These are phyloP conservation scores for Daldinia loculata DNA, from an alignment of 495 filamentous ascomycete genomes.

Conservation along the genomic window DNA sequence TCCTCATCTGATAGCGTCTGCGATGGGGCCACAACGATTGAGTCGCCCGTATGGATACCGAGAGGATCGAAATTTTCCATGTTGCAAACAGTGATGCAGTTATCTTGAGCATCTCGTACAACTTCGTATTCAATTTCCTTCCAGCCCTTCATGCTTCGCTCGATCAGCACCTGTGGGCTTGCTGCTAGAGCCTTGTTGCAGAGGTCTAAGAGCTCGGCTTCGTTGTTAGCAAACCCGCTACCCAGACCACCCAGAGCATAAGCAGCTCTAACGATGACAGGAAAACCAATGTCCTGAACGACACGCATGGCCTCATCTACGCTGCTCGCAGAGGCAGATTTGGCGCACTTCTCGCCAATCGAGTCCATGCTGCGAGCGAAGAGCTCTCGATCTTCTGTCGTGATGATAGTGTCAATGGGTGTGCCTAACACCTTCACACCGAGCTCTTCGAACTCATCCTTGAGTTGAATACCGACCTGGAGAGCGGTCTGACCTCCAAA, in stretches of 20 bases:
- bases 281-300: slow-evolving; percentile 90
- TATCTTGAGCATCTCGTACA: slow-evolving; percentile 93
- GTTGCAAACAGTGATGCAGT: slow-evolving; percentile 99
- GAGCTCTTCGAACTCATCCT: slow-evolving; percentile 89
- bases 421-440: slow-evolving; percentile 95
- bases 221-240: slow-evolving; percentile 93
- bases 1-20: slow-evolving; percentile 98
- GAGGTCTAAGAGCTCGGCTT: slow-evolving; percentile 85
- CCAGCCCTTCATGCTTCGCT: slow-evolving; percentile 99
- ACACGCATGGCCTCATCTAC: slow-evolving; percentile 85
- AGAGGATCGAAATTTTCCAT: slow-evolving; percentile 99
- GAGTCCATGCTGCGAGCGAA: slow-evolving; percentile 99
- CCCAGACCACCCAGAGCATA: slow-evolving; percentile 96
- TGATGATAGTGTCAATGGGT: slow-evolving; percentile 97
- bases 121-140: slow-evolving; percentile 99
- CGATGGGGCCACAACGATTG: slow-evolving; percentile 96
- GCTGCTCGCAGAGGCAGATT: slow-evolving; percentile 89
- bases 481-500: slow-evolving; percentile 97
- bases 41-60: slow-evolving; percentile 97
- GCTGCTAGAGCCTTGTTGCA: slow-evolving; percentile 94
- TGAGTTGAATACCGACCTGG: slow-evolving; percentile 93
- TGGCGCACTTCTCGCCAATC: slow-evolving; percentile 96
- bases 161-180: slow-evolving; percentile 94
- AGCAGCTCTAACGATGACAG: slow-evolving; percentile 95
- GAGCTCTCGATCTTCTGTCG: slow-evolving; percentile 95